Conservation (phyloP, 2,329 filamentous ascomycete genomes). For the Dothiorella sarmentorum region DNA sequence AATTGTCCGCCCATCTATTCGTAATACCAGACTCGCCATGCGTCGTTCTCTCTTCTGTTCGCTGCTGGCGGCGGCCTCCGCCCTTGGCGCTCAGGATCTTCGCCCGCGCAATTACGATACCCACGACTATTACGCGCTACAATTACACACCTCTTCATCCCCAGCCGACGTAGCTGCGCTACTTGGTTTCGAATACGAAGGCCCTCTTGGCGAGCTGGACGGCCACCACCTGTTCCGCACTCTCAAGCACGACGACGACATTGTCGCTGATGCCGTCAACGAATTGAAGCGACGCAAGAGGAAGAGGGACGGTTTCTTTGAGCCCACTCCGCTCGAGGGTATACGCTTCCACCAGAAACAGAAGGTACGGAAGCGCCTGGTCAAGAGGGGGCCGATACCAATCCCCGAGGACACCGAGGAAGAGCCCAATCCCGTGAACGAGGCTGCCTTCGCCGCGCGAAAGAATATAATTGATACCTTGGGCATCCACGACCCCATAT, state of each 20-base stretch:
- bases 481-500: constrained; percentile 85
- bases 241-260: constrained; percentile 54
- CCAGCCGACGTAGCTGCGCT: constrained; percentile 68
- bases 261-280: constrained; percentile 50
- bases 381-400: no score
- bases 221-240: constrained; percentile 84
- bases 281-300: constrained; percentile 57
- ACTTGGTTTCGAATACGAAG: constrained; percentile 76
- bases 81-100: constrained; percentile 31
- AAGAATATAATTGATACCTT: constrained; percentile 60
- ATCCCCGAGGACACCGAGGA: no score
- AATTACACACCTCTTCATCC: constrained; percentile 64
- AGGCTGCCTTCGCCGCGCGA: constrained; percentile 37
- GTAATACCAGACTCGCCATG: constrained; percentile 26
- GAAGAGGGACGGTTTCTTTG: constrained; percentile 53
- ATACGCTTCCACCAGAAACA: constrained; percentile 81
- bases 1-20: neutral
- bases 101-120: constrained; percentile 68
- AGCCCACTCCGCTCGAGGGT: constrained; percentile 62
- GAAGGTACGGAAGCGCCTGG: constrained; percentile 57
- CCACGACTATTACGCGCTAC: constrained; percentile 90
- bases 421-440: neutral
- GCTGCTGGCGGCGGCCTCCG: constrained; percentile 35
- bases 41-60: constrained; percentile 47
- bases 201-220: constrained; percentile 70